phyloP scores from a whole-genome alignment of 495 filamentous ascomycete genomes.

The Pseudevernia furfuracea region DNA sequence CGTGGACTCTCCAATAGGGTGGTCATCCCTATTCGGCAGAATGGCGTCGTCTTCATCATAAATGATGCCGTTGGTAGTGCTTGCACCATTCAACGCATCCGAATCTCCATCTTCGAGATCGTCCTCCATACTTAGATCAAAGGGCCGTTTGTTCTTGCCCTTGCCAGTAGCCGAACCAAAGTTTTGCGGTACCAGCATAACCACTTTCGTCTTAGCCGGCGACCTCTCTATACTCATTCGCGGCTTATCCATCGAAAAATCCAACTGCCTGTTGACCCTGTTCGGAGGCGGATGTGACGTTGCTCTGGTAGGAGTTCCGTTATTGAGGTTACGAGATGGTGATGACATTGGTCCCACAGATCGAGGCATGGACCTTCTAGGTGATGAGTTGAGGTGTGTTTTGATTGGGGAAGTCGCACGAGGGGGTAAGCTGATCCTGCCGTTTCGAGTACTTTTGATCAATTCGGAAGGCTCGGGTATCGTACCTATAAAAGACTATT shows the following conservation, averaged over 20 bases:
- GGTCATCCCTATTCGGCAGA: neutral
- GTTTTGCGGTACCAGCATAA: slow-evolving; percentile 5
- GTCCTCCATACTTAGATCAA: slow-evolving; percentile 21
- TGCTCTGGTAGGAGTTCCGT: slow-evolving; percentile 22
- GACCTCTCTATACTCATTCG: slow-evolving; percentile 9
- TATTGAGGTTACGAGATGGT: slow-evolving; percentile 18
- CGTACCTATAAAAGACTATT: slow-evolving; percentile 33
- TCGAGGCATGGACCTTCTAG: slow-evolving; percentile 28
- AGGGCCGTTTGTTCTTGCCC: slow-evolving; percentile 23
- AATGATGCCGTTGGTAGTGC: slow-evolving; percentile 8
- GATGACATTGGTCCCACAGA: slow-evolving; percentile 23
- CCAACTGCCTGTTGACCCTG: slow-evolving; percentile 11
- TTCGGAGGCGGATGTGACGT: slow-evolving; percentile 19
- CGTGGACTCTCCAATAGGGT: neutral
- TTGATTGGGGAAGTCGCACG: slow-evolving; percentile 42
- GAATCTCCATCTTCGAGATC: slow-evolving; percentile 13
- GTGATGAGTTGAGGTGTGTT: slow-evolving; percentile 35
- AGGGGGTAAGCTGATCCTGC: slow-evolving; percentile 30
- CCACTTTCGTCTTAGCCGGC: neutral
- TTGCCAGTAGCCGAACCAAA: slow-evolving; percentile 7
- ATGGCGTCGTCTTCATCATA: slow-evolving; percentile 10
- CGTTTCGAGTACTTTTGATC: slow-evolving; percentile 28
- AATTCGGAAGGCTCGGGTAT: slow-evolving; percentile 39
- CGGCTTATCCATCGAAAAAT: slow-evolving; percentile 14
- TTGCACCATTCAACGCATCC: neutral